Evolutionary conservation across 305 asterid species (phyloP).

Genomic region (Euphrasia arctica): DNA sequence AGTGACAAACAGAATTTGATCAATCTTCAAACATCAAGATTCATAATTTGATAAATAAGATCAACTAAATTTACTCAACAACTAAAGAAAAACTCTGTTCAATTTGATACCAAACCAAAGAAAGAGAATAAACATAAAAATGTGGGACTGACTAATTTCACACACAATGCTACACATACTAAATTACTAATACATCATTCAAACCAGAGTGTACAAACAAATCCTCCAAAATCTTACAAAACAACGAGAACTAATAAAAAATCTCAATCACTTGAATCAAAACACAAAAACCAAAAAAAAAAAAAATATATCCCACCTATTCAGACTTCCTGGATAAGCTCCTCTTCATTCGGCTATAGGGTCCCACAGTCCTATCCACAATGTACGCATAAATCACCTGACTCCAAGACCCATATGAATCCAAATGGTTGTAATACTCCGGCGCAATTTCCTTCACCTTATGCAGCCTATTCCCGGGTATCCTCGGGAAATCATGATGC

Average conservation of each 20-base stretch:
- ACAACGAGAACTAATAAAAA: constrained; percentile 14
- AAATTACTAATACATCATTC: constrained; percentile 12
- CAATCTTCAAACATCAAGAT: too few species aligned
- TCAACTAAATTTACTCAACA: too few species aligned
- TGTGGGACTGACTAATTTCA: too few species aligned
- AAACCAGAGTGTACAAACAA: constrained; percentile 21
- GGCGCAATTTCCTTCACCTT: constrained; percentile 96
- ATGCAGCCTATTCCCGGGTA: constrained; percentile 79
- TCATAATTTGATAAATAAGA: too few species aligned
- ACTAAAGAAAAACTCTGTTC: too few species aligned
- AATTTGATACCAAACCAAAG: too few species aligned
- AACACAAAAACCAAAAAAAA: constrained; percentile 10
- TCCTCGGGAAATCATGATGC: constrained; percentile 97
- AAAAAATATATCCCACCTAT: constrained; percentile 27
- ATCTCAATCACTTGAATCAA: constrained; percentile 11
- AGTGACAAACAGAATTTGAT: too few species aligned
- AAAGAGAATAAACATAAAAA: too few species aligned
- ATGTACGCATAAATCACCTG: constrained; percentile 80
- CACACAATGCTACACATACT: too few species aligned
- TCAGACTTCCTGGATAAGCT: constrained; percentile 42
- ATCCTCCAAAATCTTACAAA: constrained; percentile 26
- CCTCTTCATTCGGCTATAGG: constrained; percentile 92
- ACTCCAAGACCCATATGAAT: constrained; percentile 82
- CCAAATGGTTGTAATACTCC: constrained; percentile 56
- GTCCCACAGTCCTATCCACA: constrained; percentile 76